Conservation (phyloP, 2,329 filamentous ascomycete genomes). For the Colletotrichum spaethianum region DNA sequence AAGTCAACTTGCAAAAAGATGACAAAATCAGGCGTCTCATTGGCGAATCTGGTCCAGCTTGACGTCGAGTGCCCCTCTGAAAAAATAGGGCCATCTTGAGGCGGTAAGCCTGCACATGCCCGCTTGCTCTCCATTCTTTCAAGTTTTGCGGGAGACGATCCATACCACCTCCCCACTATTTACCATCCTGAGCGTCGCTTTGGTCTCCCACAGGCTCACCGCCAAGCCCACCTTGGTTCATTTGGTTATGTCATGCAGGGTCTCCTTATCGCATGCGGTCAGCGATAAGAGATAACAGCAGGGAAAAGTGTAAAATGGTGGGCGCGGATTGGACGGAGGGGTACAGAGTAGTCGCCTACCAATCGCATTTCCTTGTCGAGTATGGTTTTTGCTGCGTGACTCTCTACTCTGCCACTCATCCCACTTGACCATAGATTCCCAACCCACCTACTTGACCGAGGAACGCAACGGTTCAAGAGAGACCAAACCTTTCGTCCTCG, state of each 20-base stretch:
- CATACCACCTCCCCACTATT: constrained; percentile 26
- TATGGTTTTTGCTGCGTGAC: constrained; percentile 32
- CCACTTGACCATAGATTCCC: constrained; percentile 27
- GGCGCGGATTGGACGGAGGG: neutral
- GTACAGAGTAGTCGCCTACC: neutral
- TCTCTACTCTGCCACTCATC: constrained; percentile 25
- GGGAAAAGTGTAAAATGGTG: neutral
- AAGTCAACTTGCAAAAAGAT: constrained; percentile 5
- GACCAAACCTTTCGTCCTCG: constrained; percentile 2
- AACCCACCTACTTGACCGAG: constrained; percentile 38
- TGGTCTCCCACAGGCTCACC: neutral
- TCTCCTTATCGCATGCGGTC: constrained; percentile 32
- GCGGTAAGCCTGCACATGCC: constrained; percentile 26
- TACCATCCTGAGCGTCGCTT: neutral
- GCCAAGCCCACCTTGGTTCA: constrained; percentile 22
- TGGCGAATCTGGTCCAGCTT: constrained; percentile 26
- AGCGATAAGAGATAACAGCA: constrained; percentile 37
- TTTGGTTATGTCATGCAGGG: constrained; percentile 40
- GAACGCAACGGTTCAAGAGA: constrained; percentile 12
- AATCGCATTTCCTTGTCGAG: neutral
- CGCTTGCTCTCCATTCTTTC: neutral
- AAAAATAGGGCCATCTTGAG: constrained; percentile 4
- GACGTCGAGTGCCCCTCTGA: neutral
- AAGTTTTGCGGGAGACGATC: constrained; percentile 28
- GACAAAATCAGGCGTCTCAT: constrained; percentile 26